phyloP scores from a whole-genome alignment of 2,329 filamentous ascomycete genomes.

The Cytospora paraplurivora region DNA sequence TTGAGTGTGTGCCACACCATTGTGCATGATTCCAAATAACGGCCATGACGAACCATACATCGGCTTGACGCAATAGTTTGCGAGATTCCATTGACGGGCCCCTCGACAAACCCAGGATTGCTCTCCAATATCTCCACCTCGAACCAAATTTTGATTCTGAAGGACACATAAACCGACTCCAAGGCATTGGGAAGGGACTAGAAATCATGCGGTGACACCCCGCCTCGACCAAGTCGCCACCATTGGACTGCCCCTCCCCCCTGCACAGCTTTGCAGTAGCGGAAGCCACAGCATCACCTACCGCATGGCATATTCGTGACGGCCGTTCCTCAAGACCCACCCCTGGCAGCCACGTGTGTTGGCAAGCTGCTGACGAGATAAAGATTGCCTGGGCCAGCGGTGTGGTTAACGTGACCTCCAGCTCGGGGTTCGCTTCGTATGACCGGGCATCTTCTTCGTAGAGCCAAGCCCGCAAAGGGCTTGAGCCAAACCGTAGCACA shows the following conservation, averaged over 20 bases:
- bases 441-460: neutral
- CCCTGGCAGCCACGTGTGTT: conserved; percentile 25
- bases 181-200: conserved; percentile 5
- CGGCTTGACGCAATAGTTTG: conserved; percentile 26
- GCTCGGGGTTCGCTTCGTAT: neutral
- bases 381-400: conserved; percentile 23
- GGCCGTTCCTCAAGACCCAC: conserved; percentile 13
- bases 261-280: conserved; percentile 11
- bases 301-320: conserved; percentile 8
- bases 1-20: conserved; percentile 7
- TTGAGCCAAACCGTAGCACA: neutral
- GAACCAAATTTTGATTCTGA: neutral
- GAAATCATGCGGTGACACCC: conserved; percentile 8
- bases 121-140: neutral
- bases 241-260: conserved; percentile 11
- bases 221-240: conserved; percentile 11
- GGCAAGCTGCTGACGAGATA: conserved; percentile 8
- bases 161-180: conserved; percentile 6
- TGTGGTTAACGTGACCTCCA: conserved; percentile 26
- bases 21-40: conserved; percentile 25
- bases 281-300: conserved; percentile 7
- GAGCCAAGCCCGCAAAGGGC: neutral
- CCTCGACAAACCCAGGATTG: too few species aligned
- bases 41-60: conserved; percentile 11
- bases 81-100: conserved; percentile 6